These are phyloP conservation scores for Myxozyma monticola DNA, from an alignment of 805 yeast genomes.

Conservation along the genomic window DNA sequence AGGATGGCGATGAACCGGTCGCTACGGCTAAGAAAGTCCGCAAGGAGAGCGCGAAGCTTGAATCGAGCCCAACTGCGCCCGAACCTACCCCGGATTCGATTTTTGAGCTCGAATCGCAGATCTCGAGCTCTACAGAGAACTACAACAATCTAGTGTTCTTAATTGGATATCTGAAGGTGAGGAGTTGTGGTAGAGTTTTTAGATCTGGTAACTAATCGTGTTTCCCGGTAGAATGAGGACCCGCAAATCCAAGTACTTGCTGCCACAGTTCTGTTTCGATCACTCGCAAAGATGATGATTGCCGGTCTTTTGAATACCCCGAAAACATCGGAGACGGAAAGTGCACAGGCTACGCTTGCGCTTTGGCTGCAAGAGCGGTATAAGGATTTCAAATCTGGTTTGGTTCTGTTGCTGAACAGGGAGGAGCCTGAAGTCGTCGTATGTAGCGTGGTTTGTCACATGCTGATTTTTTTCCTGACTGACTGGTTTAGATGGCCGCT, in stretches of 20 bases:
- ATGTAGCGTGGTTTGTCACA: too few species aligned
- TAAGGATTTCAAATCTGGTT: constrained; percentile 49
- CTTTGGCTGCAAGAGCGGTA: constrained; percentile 66
- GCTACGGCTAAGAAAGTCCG: constrained; percentile 1
- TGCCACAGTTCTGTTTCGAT: constrained; percentile 44
- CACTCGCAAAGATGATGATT: constrained; percentile 52
- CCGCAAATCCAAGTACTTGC: constrained; percentile 26
- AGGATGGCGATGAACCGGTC: neutral
- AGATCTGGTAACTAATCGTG: neutral
- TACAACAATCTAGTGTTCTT: constrained; percentile 57
- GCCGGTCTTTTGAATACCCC: constrained; percentile 43
- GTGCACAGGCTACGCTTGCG: constrained; percentile 48
- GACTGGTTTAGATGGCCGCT: constrained; percentile 24
- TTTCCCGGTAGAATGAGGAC: constrained; percentile 24
- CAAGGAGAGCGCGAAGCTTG: neutral
- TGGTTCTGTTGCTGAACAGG: constrained; percentile 47
- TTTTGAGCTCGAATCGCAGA: constrained; percentile 27
- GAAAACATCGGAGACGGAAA: constrained; percentile 42
- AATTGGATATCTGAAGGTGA: constrained; percentile 42
- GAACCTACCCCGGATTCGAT: constrained; percentile 23
- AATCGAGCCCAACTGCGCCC: neutral
- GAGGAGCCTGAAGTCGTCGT: constrained; percentile 47
- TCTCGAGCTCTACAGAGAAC: constrained; percentile 44
- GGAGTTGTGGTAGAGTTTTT: neutral
- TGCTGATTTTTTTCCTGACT: too few species aligned